These are phyloP conservation scores for Pichia sorboxylosa DNA, from an alignment of 1,139 yeast species.

Conservation along the genomic window DNA sequence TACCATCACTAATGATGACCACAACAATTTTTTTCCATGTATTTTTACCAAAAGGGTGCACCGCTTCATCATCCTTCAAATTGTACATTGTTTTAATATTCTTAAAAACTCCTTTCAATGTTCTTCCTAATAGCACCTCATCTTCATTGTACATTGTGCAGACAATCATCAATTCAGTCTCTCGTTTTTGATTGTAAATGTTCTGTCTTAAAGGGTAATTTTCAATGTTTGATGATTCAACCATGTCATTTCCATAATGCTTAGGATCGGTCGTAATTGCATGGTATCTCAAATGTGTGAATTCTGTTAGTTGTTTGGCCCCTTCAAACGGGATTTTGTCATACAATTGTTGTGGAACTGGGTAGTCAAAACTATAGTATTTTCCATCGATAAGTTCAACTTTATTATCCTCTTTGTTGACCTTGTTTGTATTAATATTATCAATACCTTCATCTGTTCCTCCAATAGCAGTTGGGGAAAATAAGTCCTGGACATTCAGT, in stretches of 20 bases:
- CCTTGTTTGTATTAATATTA: constrained; percentile 13
- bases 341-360: constrained; percentile 50
- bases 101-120: constrained; percentile 67
- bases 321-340: constrained; percentile 41
- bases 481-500: constrained; percentile 7
- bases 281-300: constrained; percentile 64
- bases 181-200: constrained; percentile 50
- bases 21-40: constrained; percentile 76
- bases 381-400: constrained; percentile 32
- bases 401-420: constrained; percentile 19
- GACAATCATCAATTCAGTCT: constrained; percentile 64
- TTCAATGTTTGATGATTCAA: constrained; percentile 20
- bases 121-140: constrained; percentile 58
- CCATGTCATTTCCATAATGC: constrained; percentile 36
- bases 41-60: constrained; percentile 65
- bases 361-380: constrained; percentile 69
- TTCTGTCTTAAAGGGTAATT: constrained; percentile 48
- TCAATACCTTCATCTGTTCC: constrained; percentile 7
- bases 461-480: not conserved
- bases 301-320: constrained; percentile 45
- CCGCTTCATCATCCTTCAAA: constrained; percentile 39
- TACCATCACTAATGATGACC: constrained; percentile 64
- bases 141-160: constrained; percentile 79
- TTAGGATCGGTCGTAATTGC: constrained; percentile 77
- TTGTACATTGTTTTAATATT: constrained; percentile 72